Conservation (phyloP, 129 eudicot genomes). For the Centrapalus pauciflorus region DNA sequence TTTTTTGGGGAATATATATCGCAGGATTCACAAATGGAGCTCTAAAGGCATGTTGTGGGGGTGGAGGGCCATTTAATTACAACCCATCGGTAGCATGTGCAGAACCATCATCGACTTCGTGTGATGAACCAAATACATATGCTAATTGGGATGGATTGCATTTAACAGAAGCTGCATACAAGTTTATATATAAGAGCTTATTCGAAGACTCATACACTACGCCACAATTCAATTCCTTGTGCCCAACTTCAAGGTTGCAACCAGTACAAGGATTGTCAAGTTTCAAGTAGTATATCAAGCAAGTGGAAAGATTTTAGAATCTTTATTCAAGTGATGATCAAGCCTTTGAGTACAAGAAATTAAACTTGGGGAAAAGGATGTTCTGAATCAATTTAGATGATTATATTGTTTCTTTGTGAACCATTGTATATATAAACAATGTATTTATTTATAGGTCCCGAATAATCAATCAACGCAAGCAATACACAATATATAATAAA, state of each 20-base stretch:
- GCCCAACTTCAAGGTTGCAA: constrained; percentile 19
- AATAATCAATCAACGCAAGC: no score
- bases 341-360: constrained; percentile 1
- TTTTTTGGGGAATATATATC: background rate
- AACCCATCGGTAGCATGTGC: constrained; percentile 36
- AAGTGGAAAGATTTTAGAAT: background rate
- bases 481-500: no score
- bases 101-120: constrained; percentile 15
- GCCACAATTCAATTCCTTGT: constrained; percentile 21
- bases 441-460: background rate
- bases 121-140: constrained; percentile 40
- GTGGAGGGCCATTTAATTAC: constrained; percentile 40
- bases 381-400: background rate
- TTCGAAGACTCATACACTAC: constrained; percentile 31
- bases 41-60: constrained; percentile 62
- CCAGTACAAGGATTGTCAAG: background rate
- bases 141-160: constrained; percentile 75
- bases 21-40: constrained; percentile 47
- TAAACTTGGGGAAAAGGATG: background rate
- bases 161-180: constrained; percentile 52
- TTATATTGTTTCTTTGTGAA: background rate
- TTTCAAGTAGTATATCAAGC: constrained; percentile 8
- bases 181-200: constrained; percentile 32
- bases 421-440: background rate
- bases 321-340: no score